Conservation (phyloP, 2,329 filamentous ascomycete genomes). For the Cytospora piceae region DNA sequence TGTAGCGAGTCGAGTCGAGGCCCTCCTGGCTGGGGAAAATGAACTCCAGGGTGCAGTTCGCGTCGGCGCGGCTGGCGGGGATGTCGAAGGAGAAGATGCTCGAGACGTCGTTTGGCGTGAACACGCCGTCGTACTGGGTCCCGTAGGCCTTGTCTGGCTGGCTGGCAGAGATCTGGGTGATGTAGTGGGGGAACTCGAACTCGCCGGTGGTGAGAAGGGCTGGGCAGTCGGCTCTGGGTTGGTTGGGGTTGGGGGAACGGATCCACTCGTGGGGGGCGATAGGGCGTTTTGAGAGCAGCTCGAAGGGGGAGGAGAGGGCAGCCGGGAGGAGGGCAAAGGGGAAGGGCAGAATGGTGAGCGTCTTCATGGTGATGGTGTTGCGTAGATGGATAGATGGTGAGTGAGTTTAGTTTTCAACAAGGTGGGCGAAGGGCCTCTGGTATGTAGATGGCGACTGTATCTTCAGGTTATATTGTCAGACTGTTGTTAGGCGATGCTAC, state of each 20-base stretch:
- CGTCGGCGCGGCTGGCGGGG: slow-evolving; percentile 42
- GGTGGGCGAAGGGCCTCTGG: neutral
- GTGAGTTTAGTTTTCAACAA: neutral
- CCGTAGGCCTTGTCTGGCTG: slow-evolving; percentile 45
- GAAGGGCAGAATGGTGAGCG: neutral
- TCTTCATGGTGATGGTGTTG: slow-evolving; percentile 6
- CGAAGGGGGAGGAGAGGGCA: slow-evolving; percentile 17
- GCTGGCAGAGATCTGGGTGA: slow-evolving; percentile 38
- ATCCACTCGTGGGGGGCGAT: slow-evolving; percentile 33
- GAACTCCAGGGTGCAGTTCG: slow-evolving; percentile 53
- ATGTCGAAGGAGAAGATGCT: slow-evolving; percentile 52
- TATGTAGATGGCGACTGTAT: neutral
- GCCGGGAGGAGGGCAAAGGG: neutral
- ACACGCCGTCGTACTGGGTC: slow-evolving; percentile 43
- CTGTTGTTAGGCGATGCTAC: neutral
- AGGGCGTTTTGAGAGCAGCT: slow-evolving; percentile 36
- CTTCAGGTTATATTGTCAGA: neutral
- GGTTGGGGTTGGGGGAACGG: slow-evolving; percentile 21
- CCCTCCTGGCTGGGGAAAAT: slow-evolving; percentile 44
- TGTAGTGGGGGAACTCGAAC: slow-evolving; percentile 41
- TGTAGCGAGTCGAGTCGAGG: slow-evolving; percentile 42
- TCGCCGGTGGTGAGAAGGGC: slow-evolving; percentile 36
- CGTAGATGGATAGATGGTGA: neutral
- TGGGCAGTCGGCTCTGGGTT: slow-evolving; percentile 35
- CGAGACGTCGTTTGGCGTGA: slow-evolving; percentile 43